Evolutionary conservation across 2,329 filamentous ascomycete species (phyloP).

Genomic region (Talaromyces marneffei): DNA sequence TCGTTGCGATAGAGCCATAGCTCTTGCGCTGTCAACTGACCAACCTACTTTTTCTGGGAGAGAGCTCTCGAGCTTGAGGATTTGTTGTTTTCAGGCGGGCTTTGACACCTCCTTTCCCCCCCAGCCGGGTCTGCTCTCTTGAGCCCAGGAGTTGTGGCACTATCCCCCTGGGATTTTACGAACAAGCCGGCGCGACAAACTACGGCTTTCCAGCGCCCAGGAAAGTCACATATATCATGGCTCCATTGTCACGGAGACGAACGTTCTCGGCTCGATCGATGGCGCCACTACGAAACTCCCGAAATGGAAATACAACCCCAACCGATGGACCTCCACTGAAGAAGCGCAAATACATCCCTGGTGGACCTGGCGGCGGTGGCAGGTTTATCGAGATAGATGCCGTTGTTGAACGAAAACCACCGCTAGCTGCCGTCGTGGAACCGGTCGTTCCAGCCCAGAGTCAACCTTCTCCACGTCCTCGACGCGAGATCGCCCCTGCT

Average conservation of each 20-base stretch:
- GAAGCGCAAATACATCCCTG: conserved; percentile 73
- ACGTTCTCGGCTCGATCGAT: conserved; percentile 28
- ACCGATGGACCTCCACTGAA: conserved; percentile 60
- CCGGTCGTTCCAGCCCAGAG: conserved; percentile 39
- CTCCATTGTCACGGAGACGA: conserved; percentile 26
- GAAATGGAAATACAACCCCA: conserved; percentile 24
- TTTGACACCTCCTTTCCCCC: neutral
- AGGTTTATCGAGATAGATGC: conserved; percentile 72
- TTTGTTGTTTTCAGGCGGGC: neutral
- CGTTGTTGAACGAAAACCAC: conserved; percentile 47
- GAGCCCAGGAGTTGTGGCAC: neutral
- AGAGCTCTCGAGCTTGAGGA: neutral
- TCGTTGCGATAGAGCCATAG: conserved; percentile 11
- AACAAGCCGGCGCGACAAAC: neutral
- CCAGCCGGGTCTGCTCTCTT: neutral
- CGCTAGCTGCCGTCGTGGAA: conserved; percentile 23
- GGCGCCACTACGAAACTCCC: conserved; percentile 27
- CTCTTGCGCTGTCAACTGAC: conserved; percentile 1
- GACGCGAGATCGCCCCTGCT: conserved; percentile 44
- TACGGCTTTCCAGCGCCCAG: neutral
- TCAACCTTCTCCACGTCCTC: conserved; percentile 46
- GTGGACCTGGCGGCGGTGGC: conserved; percentile 78
- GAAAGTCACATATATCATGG: conserved; percentile 22
- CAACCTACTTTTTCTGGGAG: neutral
- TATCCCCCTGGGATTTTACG: conserved; percentile 5